Base-by-base conservation (phyloP, 2,329 filamentous ascomycete species). In the Capronia epimyces region DNA sequence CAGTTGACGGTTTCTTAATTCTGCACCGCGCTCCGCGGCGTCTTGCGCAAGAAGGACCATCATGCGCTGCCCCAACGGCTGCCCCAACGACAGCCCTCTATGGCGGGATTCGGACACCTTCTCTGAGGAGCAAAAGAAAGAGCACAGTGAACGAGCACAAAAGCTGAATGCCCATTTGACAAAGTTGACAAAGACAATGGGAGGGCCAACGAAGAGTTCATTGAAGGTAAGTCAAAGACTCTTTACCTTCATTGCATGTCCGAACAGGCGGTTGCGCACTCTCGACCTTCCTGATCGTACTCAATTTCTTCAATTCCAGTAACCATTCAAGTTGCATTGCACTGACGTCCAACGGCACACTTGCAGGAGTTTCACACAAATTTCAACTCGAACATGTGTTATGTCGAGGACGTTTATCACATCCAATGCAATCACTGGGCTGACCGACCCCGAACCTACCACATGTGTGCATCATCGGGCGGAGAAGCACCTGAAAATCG, bases 351-450 rank as follows among this genome's bases (percentile, higher is more conserved):
- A 37, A 15, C 31, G 16, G 34, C 16, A 37, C 15, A 15, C 34
- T 18, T 37, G 42, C 41, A 49, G 53, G 46, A 52, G 18, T 47
- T 52, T 22, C 27, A 42, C 25, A 40, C 37, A 21, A 43, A 46
- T 36, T 34, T 53, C 39, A 43, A 32, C 13, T 32, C 47, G 27
- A 45, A 46, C 16, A 59, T 55, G 55, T 57, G 57, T 27, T 55
- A 55, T 46, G 21, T 52, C 18, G 55, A 57, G 50, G 55, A 59
- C 29, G 46, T 57, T 16, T 59, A 49, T 31, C 57, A 57, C 45
- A 13, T n/a, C 8, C 49, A 22, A 16, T 57, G 57, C 40, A 47
- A 42, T 13, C 54, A 57, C 36, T 57, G 54, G 55, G 52, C 51
- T 15, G 34, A 49, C n/a, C 13, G 36, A 18, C 50, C 56, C 31